Conservation (phyloP, 2,329 filamentous ascomycete species). For the Claviceps pazoutovae region DNA sequence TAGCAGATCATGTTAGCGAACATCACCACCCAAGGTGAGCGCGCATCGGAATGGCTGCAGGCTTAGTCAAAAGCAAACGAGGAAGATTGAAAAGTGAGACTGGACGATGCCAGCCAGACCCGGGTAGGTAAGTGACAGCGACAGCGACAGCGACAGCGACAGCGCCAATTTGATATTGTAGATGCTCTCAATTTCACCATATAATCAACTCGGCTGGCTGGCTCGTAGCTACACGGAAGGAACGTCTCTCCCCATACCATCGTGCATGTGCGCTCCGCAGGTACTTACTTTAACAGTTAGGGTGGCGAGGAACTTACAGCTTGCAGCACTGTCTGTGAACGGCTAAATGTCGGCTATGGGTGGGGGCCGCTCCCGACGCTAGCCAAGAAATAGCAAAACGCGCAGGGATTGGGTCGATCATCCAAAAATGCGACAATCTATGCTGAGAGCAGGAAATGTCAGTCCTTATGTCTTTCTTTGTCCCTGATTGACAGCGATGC, state of each 20-base stretch:
- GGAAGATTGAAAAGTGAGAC: conserved; percentile 8
- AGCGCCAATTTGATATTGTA: neutral
- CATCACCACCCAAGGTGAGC: conserved; percentile 8
- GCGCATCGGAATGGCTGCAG: conserved; percentile 6
- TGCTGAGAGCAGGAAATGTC: neutral
- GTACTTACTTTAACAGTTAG: conserved; percentile 6
- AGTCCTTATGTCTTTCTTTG: neutral
- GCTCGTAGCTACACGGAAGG: neutral
- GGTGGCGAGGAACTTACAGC: conserved; percentile 2
- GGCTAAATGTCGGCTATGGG: conserved; percentile 8
- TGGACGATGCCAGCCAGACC: conserved; percentile 1
- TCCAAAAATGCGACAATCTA: conserved; percentile 2
- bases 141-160: neutral
- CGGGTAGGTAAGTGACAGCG: neutral
- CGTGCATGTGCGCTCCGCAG: conserved; percentile 1
- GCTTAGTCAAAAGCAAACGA: conserved; percentile 1
- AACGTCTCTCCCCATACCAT: conserved; percentile 1
- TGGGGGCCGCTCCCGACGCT: conserved; percentile 2
- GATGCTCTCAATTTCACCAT: neutral
- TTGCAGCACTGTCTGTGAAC: neutral
- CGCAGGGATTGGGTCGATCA: conserved; percentile 7
- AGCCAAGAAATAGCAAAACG: conserved; percentile 3
- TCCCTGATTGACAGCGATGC: neutral
- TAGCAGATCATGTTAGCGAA: conserved; percentile 19
- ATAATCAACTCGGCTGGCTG: conserved; percentile 1